Base-by-base conservation (phyloP, 805 yeast genomes). In the Starmerella bacillaris region DNA sequence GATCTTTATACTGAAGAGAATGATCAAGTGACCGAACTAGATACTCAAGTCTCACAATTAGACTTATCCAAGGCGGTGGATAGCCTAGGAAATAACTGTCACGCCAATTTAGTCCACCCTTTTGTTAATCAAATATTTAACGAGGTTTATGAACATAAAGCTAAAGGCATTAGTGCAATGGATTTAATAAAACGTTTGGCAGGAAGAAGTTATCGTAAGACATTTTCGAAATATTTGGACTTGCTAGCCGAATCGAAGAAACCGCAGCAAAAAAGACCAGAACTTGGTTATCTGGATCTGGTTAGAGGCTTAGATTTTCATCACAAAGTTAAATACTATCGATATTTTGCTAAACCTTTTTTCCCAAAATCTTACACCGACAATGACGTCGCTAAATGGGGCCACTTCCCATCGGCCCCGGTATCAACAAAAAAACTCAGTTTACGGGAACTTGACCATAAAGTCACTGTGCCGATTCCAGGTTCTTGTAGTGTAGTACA, bases 241-340 rank as follows among this genome's bases (percentile, higher is more conserved):
- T 52, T 57, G 19, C 58, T 67, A 32, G 64, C 64, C 15, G 52
- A 56, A 3, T 50, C 58, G 2, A 15, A 40, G 5, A 39, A 36
- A 20, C n/a, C n/a, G n/a, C 24, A 37, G 22, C 43, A 37, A 9
- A 37, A 29, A 31, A 28, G 35, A 6, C 21, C 33, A 1, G 27
- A 50, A 37, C 39, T 50, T 31, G 57, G 51, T 36, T 57, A 50
- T 39, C 53, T 53, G 38, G 58, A 53, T 2, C 57, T 80, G 9
- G 63, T 75, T 0, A 63, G 77, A 41, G 72, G 74, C 14, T 69
- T 70, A 39, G 92, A 78, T 48, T 72, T 71, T 44, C 72, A 70
- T 39, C 92, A 92, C 0, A 72, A 82, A 43, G 62, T 65, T 38
- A 76, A 78, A 48, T 78, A 71, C 44, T 78, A 69, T 53, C 60